Conservation (phyloP, 2,329 filamentous ascomycete species). For the Colletotrichum sp. region DNA sequence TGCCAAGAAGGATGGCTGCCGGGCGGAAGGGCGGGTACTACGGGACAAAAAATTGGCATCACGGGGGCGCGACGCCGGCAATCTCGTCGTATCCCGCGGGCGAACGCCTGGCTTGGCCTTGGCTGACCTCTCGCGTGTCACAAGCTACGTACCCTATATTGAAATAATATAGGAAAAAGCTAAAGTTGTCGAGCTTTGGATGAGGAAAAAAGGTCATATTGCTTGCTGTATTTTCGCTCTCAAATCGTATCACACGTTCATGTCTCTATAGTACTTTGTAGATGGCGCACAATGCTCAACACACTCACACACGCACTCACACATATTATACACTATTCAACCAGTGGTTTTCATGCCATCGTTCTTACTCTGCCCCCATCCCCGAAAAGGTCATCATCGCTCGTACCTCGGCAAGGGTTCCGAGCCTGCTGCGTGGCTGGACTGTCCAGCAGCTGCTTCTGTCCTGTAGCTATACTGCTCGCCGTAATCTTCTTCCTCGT, state of each 20-base stretch:
- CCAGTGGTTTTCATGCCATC: not conserved
- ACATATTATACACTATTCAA: conserved; percentile 20
- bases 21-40: not conserved
- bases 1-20: conserved; percentile 9
- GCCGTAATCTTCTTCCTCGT: conserved; percentile 60
- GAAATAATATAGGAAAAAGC: not conserved
- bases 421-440: conserved; percentile 7
- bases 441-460: conserved; percentile 1
- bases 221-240: conserved; percentile 17
- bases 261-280: conserved; percentile 17
- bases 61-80: not conserved
- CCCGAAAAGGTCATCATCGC: conserved; percentile 31
- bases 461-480: conserved; percentile 27
- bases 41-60: not conserved
- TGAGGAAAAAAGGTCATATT: not conserved
- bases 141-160: not conserved
- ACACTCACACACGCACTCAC: not conserved
- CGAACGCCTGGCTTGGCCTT: not conserved
- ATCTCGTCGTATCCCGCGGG: not conserved
- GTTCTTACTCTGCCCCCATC: not conserved
- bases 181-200: not conserved
- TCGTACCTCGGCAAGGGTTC: conserved; percentile 41
- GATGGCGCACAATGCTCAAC: conserved; percentile 18
- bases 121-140: not conserved
- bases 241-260: conserved; percentile 7